Base-by-base conservation (phyloP, 768 basidiomycete genomes). In the Leucosporidium scottii region DNA sequence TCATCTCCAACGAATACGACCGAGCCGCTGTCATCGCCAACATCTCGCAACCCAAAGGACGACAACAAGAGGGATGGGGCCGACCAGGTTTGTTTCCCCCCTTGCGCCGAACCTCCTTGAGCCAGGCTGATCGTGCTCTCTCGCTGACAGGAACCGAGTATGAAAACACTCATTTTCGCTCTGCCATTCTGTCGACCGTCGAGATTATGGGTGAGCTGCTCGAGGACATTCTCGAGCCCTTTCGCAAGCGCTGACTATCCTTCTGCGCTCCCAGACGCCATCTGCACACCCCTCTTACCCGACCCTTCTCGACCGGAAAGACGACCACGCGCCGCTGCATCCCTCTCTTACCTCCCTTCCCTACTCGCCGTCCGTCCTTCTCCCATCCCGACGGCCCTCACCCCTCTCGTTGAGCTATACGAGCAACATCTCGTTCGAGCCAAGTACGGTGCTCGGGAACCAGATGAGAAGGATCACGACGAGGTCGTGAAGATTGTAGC, bases 361-460 rank as follows among this genome's bases (percentile, higher is more conserved):
- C 59, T 61, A 36, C 58, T 60, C 51, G 23, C 59, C 13, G 50
- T 66, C 48, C 1, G 5, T 4, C 36, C 59, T 27, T 54, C 23
- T 0, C 65, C 65, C 15, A 2, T 66, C 55, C 65, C 65, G 12
- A 39, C 25, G 23, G 65, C 65, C 25, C 44, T 66, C n/a, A 18
- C 17, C 17, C 65, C 65, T 1, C 65, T 66, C 44, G 65, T 56
- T 15, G 65, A 66, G n/a, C 44, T 66, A 54, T 66, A 66, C 60
- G 65, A 66, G 55, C 27, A 34, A 12, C n/a, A 49, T 8, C 60
- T 66, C 54, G 49, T 30, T 3, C 27, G 28, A 18, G 65, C 65
- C 3, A 28, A 31, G 31, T 66, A 61, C 31, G 65, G 31, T 18
- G 31, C 48, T 30, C 20, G 27, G 18, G 65, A 66, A 20, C 65